phyloP scores from a whole-genome alignment of 2,329 filamentous ascomycete genomes.

The Shiraia sp. region DNA sequence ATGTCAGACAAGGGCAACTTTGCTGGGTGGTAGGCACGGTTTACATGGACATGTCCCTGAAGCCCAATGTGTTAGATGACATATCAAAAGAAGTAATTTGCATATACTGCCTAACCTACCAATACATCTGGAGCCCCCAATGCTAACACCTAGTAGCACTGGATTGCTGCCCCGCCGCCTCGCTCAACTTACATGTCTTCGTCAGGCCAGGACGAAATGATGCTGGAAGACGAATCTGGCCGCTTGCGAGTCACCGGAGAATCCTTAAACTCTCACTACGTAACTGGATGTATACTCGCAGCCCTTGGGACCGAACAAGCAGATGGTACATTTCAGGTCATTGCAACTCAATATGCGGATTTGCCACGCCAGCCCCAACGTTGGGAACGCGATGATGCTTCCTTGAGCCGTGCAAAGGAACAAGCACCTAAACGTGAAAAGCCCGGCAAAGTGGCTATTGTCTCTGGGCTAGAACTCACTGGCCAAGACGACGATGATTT shows the following conservation, averaged over 20 bases:
- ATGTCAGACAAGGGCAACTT: slow-evolving; percentile 91
- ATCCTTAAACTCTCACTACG: slow-evolving; percentile 69
- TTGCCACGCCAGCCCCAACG: slow-evolving; percentile 79
- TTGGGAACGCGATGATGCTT: slow-evolving; percentile 69
- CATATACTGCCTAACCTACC: slow-evolving; percentile 4
- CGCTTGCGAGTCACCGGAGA: slow-evolving; percentile 78
- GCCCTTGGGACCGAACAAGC: slow-evolving; percentile 92
- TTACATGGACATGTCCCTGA: slow-evolving; percentile 96
- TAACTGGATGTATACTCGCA: slow-evolving; percentile 93
- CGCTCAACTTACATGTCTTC: slow-evolving; percentile 75
- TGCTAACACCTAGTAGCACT: slow-evolving; percentile 62
- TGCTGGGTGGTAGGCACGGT: slow-evolving; percentile 96
- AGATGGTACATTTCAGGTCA: slow-evolving; percentile 88
- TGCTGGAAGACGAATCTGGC: slow-evolving; percentile 95
- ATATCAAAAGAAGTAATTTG: slow-evolving; percentile 81
- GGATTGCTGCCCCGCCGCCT: slow-evolving; percentile 80
- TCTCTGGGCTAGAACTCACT: slow-evolving; percentile 86
- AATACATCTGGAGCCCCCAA: background rate
- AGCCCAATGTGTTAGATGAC: slow-evolving; percentile 94
- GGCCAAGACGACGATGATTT: slow-evolving; percentile 75
- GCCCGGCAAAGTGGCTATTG: slow-evolving; percentile 76
- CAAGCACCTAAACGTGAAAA: slow-evolving; percentile 48
- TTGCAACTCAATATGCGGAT: slow-evolving; percentile 88
- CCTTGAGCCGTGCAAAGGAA: slow-evolving; percentile 43
- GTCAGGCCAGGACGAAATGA: slow-evolving; percentile 68